These are phyloP conservation scores for Colletotrichum nymphaeae DNA, from an alignment of 2,329 filamentous ascomycete genomes.

Conservation along the genomic window DNA sequence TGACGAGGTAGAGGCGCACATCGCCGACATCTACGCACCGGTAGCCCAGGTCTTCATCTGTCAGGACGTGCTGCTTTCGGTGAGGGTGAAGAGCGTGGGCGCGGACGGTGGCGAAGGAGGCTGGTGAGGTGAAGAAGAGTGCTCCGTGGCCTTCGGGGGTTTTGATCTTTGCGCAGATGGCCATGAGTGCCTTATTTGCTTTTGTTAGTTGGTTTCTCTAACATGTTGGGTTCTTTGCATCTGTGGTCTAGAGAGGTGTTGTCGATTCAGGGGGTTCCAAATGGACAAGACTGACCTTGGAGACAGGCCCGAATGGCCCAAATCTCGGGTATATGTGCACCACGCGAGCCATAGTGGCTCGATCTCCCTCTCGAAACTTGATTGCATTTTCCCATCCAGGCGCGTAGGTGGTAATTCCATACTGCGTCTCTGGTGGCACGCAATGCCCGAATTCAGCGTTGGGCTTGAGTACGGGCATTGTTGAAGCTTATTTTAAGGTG, in stretches of 20 bases:
- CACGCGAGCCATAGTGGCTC: constrained; percentile 45
- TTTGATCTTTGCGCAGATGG: constrained; percentile 47
- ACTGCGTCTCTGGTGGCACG: constrained; percentile 57
- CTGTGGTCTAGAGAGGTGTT: not conserved
- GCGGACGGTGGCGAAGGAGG: constrained; percentile 40
- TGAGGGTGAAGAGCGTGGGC: constrained; percentile 47
- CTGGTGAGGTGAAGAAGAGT: constrained; percentile 44
- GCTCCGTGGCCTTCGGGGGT: constrained; percentile 41
- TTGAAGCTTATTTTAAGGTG: not conserved
- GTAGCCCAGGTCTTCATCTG: constrained; percentile 48
- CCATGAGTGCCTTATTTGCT: constrained; percentile 47
- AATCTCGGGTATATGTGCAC: constrained; percentile 61
- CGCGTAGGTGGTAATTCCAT: constrained; percentile 58
- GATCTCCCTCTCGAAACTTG: constrained; percentile 55
- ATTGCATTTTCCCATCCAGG: constrained; percentile 55
- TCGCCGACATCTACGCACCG: constrained; percentile 54
- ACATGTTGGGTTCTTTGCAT: not conserved
- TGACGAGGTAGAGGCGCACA: constrained; percentile 56
- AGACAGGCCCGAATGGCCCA: constrained; percentile 50
- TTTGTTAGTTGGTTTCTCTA: not conserved
- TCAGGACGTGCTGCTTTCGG: constrained; percentile 49
- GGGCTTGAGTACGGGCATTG: constrained; percentile 51
- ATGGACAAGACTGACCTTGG: constrained; percentile 43
- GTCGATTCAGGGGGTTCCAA: not conserved
- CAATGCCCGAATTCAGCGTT: constrained; percentile 56